These are phyloP conservation scores for Trifolium pratense DNA, from an alignment of 306 rosid species.

Conservation along the genomic window DNA sequence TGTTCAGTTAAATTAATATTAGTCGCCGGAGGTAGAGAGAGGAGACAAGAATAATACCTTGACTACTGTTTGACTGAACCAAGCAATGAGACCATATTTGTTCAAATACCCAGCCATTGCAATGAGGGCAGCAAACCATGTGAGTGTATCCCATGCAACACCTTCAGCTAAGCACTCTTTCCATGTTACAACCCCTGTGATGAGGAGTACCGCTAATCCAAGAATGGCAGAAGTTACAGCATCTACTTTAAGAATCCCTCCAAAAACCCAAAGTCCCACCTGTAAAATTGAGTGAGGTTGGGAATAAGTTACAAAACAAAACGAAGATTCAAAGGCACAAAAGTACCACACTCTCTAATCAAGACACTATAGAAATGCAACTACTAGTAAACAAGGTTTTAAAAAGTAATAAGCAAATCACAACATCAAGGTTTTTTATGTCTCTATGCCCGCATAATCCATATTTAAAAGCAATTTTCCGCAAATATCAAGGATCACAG, in stretches of 20 bases:
- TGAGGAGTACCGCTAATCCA: constrained; percentile 86
- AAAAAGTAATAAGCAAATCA: background rate
- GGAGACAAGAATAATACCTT: constrained; percentile 67
- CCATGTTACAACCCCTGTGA: constrained; percentile 97
- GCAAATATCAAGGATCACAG: background rate
- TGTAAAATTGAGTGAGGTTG: constrained; percentile 43
- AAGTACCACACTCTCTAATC: constrained; percentile 11
- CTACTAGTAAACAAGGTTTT: background rate
- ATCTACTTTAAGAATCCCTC: constrained; percentile 74
- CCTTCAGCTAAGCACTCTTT: constrained; percentile 96
- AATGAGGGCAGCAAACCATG: constrained; percentile 99
- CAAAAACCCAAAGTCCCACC: constrained; percentile 99
- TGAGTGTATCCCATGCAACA: constrained; percentile 99
- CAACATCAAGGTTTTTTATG: background rate
- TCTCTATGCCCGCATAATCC: background rate
- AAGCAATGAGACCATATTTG: constrained; percentile 96
- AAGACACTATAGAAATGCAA: constrained; percentile 21
- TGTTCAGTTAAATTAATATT: constrained; percentile 3
- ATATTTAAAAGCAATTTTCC: background rate
- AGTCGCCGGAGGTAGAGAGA: constrained; percentile 4
- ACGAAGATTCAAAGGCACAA: background rate
- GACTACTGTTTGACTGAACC: constrained; percentile 96
- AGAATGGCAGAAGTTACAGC: constrained; percentile 97
- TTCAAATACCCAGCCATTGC: constrained; percentile 99
- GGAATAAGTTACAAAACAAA: constrained; percentile 17